Evolutionary conservation across 2,329 filamentous ascomycete species (phyloP), one percentile per base, ranked within the genome.

Genomic region (Arthroderma sp.): DNA sequence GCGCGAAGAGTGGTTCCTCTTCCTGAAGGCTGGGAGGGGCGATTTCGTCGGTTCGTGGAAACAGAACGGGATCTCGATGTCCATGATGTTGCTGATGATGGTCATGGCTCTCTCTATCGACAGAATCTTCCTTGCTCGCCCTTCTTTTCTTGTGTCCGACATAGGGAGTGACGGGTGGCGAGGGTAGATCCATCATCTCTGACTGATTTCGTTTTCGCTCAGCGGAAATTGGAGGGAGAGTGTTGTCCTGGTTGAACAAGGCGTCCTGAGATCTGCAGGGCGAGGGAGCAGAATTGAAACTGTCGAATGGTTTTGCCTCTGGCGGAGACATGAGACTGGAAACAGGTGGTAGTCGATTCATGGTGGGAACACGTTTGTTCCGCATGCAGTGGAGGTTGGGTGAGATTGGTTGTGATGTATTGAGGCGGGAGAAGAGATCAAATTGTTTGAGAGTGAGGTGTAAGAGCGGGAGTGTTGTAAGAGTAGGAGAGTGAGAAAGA

Each of bases 221-320:
- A 50, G 56, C 54, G 45, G 64, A 61, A 48, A 68, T 65, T 31
- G 64, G 64, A 45, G 65, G 59, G 8, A 68, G 55, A 44, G 57
- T 65, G 49, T 63, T 55, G 22, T 60, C 57, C 8, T 36, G 47
- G 36, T 52, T 45, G 46, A 54, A 55, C 9, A 57, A 53, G 48
- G 44, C 61, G 54, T 45, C 56, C 53, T 34, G 56, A 56, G 45
- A 51, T 49, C 47, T 55, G 57, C 27, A 59, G 34, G 42, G 15
- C 22, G 40, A 39, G 44, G 48, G 36, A 36, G 43, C 32, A 33
- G 55, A 31, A 45, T 60, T 54, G 53, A 68, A 68, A 40, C 58
- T 73, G 45, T 73, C 73, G 3, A 73, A 63, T 15, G 72, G 71
- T 40, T 67, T 76, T n/a, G 59, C 49, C 55, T 68, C 65, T 46